These are phyloP conservation scores for Heliosperma pusillum DNA, from an alignment of 148 eudicot species.

Conservation along the genomic window DNA sequence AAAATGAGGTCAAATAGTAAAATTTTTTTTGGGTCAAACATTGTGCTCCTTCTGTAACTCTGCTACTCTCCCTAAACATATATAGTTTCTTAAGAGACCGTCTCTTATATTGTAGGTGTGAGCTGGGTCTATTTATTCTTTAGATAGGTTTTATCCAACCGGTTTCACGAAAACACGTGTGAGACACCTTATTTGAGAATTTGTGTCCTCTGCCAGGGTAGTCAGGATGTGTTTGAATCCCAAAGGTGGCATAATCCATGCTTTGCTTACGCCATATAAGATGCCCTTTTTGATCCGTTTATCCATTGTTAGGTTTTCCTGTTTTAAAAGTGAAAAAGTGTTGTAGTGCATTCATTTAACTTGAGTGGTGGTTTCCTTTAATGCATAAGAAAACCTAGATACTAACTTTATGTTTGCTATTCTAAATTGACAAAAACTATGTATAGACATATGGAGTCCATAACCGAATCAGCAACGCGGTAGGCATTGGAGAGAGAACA, in stretches of 20 bases:
- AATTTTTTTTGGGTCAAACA: neutral
- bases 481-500: too few species aligned
- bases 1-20: neutral
- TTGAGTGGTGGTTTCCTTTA: neutral
- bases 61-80: neutral
- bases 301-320: neutral
- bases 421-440: neutral
- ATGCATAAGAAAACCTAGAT: neutral
- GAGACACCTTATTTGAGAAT: too few species aligned
- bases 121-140: neutral
- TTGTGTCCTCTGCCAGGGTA: neutral
- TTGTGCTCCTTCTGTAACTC: neutral
- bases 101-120: neutral
- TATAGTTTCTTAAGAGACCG: neutral
- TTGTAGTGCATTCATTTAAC: neutral
- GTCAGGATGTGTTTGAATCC: neutral
- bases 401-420: neutral
- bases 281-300: conserved; percentile 7
- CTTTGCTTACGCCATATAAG: neutral
- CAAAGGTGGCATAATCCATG: conserved; percentile 16
- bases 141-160: neutral
- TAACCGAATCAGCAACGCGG: too few species aligned
- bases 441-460: too few species aligned
- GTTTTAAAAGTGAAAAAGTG: neutral
- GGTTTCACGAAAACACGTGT: too few species aligned